A percentile compares a stretch with the other conserved stretches of the same genome.
phyloP scores from a whole-genome alignment of 2,329 filamentous ascomycete species.

The Aspergillus japonicus region DNA sequence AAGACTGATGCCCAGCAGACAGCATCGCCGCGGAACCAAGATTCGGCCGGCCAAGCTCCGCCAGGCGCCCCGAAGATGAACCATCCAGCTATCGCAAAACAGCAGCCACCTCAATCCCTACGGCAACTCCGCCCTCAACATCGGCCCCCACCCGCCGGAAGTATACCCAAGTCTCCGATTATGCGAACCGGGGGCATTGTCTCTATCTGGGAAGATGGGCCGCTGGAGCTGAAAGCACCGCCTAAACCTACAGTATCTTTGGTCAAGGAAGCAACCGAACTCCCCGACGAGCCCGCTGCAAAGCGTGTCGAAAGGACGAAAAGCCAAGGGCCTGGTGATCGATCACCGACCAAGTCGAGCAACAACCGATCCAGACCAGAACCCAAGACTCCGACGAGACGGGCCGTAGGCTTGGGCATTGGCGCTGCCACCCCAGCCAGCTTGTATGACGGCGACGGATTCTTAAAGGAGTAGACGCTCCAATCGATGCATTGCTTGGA shows the following conservation, averaged over 20 bases:
- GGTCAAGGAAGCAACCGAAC: slow-evolving; percentile 13
- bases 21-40: background rate
- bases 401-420: slow-evolving; percentile 30
- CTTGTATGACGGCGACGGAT: slow-evolving; percentile 46
- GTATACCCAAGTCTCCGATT: slow-evolving; percentile 12
- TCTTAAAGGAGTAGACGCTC: slow-evolving; percentile 34
- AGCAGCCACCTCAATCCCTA: background rate
- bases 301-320: background rate
- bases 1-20: background rate
- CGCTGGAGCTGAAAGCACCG: slow-evolving; percentile 16
- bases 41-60: background rate
- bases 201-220: slow-evolving; percentile 43
- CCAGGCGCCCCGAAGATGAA: too few species aligned
- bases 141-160: slow-evolving; percentile 11
- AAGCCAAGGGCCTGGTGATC: slow-evolving; percentile 10
- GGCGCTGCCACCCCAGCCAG: slow-evolving; percentile 44
- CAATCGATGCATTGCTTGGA: background rate
- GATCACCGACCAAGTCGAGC: slow-evolving; percentile 17
- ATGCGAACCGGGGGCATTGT: slow-evolving; percentile 27
- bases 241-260: slow-evolving; percentile 17
- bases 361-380: slow-evolving; percentile 19
- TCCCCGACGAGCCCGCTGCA: slow-evolving; percentile 11
- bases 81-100: background rate
- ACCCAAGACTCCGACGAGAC: slow-evolving; percentile 29
- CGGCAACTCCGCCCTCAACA: background rate